Base-by-base conservation (phyloP, 768 basidiomycete genomes). In the Boletus reticulatus region DNA sequence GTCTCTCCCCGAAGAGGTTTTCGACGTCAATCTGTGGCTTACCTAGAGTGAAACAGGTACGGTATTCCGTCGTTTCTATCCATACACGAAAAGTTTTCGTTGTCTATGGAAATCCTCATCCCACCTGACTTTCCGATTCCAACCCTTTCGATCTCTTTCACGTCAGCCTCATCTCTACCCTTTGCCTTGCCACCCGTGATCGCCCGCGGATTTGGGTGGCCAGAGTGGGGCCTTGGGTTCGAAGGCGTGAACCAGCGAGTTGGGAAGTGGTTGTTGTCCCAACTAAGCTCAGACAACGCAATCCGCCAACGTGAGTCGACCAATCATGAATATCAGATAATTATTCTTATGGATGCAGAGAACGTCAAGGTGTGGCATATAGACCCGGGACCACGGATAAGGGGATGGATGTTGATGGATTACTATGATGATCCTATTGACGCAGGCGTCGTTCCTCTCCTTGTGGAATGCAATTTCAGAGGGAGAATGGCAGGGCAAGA, bases 151-250 rank as follows among this genome's bases (percentile, higher is more conserved):
- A 87, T 98, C 43, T 81, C 90, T 1, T 97, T 83, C 72, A 79
- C 89, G 64, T 94, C 92, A 27, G 94, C 92, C 1, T 76, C 89
- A 0, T 84, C 84, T 9, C 80, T 94, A 68, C 94, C 94, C 2
- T 75, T 94, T 14, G 89, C 92, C 1, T 73, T 88, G 20, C 95
- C 94, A 8, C 78, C 87, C 6, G 73, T 79, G 11, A 76, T 96
- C 22, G 91, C 95, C 6, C 82, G 81, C 60, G 94, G 94, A 0
- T 84, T 92, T 63, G 92, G 93, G 14, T 93, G 86, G 85, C 91
- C 92, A 0, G 73, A 77, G 37, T 75, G 80, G 72, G 86, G 87
- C 3, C 64, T 94, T 8, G 94, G 94, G 6, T 76, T 94, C n/a
- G 85, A 91, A 66, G 94, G 94, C 3, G 85, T 94, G 39, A 98